Conservation (phyloP, 1,139 yeast genomes). For the Chernovozyma aurita region DNA sequence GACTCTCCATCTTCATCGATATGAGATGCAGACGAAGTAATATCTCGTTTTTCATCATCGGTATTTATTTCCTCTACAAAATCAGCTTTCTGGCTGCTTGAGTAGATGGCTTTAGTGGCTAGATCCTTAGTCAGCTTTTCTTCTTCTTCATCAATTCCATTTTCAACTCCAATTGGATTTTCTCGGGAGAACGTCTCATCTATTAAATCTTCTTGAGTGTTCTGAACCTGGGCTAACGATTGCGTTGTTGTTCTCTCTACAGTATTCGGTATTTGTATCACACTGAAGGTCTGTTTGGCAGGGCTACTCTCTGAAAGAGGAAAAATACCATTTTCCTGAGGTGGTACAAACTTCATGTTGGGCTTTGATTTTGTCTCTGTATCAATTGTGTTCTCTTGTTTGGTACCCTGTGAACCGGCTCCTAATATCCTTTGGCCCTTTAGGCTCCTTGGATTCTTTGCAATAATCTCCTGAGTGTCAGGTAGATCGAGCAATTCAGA, state of each 20-base stretch:
- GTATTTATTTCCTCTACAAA: conserved; percentile 10
- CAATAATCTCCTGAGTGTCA: conserved; percentile 3
- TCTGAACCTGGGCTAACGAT: conserved; percentile 8
- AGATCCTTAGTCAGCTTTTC: background rate
- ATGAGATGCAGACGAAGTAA: no score
- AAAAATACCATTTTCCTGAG: no score
- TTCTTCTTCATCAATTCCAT: no score
- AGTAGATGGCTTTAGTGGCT: conserved; percentile 6
- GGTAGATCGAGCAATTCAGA: background rate
- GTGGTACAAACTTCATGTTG: background rate
- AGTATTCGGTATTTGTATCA: conserved; percentile 12
- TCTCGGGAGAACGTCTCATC: conserved; percentile 1
- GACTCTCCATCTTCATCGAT: background rate
- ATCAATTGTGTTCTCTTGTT: no score
- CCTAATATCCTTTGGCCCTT: background rate
- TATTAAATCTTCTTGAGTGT: conserved; percentile 7
- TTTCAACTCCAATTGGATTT: no score
- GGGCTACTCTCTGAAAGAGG: conserved; percentile 7
- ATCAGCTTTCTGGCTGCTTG: conserved; percentile 9
- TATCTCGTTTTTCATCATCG: conserved; percentile 11
- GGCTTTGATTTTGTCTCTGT: background rate
- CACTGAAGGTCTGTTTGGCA: conserved; percentile 4
- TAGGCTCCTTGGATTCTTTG: background rate
- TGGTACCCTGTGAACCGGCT: background rate
- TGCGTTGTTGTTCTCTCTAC: conserved; percentile 7